These are phyloP conservation scores for Wickerhamomyces ciferrii DNA, from an alignment of 805 yeast species.

Conservation along the genomic window DNA sequence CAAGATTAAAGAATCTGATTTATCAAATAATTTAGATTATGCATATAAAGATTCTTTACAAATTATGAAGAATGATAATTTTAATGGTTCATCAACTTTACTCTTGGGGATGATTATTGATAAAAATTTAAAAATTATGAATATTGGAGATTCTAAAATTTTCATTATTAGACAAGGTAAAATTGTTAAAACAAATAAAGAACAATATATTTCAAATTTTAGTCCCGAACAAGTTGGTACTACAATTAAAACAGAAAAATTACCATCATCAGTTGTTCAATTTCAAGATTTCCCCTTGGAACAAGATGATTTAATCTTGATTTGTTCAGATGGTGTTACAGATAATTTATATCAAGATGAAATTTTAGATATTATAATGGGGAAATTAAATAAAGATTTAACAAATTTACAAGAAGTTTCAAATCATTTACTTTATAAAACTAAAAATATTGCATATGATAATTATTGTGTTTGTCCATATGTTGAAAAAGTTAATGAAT, in stretches of 20 bases:
- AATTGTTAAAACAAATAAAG: conserved; percentile 36
- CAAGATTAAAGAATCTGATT: conserved; percentile 36
- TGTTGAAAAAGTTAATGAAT: conserved; percentile 42
- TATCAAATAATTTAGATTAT: conserved; percentile 39
- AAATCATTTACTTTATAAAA: conserved; percentile 32
- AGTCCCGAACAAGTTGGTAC: conserved; percentile 56
- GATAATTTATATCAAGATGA: conserved; percentile 49
- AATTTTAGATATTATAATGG: conserved; percentile 32
- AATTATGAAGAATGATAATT: conserved; percentile 42
- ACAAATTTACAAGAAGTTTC: conserved; percentile 34
- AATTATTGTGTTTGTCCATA: conserved; percentile 49
- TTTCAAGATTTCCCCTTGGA: conserved; percentile 34
- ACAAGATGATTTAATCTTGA: conserved; percentile 36
- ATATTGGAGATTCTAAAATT: conserved; percentile 48
- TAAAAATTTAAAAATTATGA: conserved; percentile 37
- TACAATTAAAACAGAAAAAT: conserved; percentile 28
- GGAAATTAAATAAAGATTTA: conserved; percentile 21
- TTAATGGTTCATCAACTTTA: conserved; percentile 46
- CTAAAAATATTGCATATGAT: conserved; percentile 47
- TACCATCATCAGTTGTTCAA: conserved; percentile 46
- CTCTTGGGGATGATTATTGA: conserved; percentile 43
- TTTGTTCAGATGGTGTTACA: conserved; percentile 50
- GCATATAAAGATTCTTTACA: conserved; percentile 43
- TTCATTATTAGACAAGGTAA: conserved; percentile 43
- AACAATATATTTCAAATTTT: conserved; percentile 37